Evolutionary conservation across 768 basidiomycete genomes (phyloP).

Genomic region (Suillus decipiens): DNA sequence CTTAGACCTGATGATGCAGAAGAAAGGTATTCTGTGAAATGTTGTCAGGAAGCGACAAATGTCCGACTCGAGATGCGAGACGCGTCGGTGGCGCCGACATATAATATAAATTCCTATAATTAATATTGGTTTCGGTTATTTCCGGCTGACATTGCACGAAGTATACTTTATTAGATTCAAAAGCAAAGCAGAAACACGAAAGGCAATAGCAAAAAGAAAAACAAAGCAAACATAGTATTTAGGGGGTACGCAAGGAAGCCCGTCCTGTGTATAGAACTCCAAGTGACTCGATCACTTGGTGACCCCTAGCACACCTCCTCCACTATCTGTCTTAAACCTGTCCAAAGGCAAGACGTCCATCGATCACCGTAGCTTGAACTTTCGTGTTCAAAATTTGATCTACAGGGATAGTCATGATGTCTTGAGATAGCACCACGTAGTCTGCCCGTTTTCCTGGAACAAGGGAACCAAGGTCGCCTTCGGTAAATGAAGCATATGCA

Average conservation of each 20-base stretch:
- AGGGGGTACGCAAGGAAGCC: background rate
- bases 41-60: background rate
- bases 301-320: background rate
- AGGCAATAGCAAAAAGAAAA: background rate
- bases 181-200: no score
- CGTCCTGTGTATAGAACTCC: background rate
- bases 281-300: background rate
- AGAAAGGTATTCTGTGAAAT: background rate
- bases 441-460: constrained; percentile 81
- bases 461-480: constrained; percentile 73
- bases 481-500: constrained; percentile 85
- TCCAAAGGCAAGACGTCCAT: constrained; percentile 59
- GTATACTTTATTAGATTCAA: no score
- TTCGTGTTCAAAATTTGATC: constrained; percentile 64
- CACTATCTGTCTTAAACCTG: constrained; percentile 23
- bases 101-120: background rate
- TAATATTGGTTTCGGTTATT: background rate
- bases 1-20: background rate
- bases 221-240: background rate
- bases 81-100: constrained; percentile 17
- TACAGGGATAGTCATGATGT: constrained; percentile 71
- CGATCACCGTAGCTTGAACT: constrained; percentile 77
- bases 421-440: constrained; percentile 78
- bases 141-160: background rate
- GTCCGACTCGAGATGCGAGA: background rate